These are phyloP conservation scores for Thoreauomyces humboldtii DNA, from an alignment of 192 early-diverging fungal species.

Conservation along the genomic window DNA sequence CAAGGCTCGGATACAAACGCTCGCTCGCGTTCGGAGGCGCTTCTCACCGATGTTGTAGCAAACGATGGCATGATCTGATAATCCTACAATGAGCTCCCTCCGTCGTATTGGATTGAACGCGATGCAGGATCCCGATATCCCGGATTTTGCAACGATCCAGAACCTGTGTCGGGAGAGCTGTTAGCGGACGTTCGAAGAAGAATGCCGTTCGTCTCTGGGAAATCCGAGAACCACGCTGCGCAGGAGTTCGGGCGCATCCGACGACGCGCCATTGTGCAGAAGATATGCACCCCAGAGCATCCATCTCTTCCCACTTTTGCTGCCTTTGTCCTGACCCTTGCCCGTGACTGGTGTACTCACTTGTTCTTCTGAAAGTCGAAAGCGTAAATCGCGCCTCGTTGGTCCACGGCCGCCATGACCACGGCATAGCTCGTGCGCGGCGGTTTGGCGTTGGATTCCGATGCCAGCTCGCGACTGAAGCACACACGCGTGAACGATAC, in stretches of 20 bases:
- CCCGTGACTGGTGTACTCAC: too few species aligned
- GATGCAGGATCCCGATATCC: conserved; percentile 43
- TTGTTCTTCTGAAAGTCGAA: conserved; percentile 49
- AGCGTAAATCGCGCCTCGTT: conserved; percentile 43
- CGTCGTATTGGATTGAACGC: conserved; percentile 42
- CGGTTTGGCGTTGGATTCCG: neutral
- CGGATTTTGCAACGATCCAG: conserved; percentile 44
- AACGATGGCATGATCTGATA: conserved; percentile 44
- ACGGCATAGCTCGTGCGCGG: conserved; percentile 12
- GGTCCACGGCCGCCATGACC: conserved; percentile 42
- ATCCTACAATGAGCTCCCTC: conserved; percentile 46
- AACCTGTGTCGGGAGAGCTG: too few species aligned
- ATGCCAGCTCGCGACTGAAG: conserved; percentile 23
- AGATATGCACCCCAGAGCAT: too few species aligned
- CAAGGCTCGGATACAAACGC: neutral
- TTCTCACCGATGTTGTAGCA: conserved; percentile 56
- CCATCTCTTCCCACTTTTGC: too few species aligned
- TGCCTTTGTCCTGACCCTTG: too few species aligned
- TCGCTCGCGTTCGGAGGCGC: neutral
- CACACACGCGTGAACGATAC: conserved; percentile 34
- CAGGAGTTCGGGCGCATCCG: too few species aligned
- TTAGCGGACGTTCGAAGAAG: too few species aligned
- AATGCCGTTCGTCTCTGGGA: too few species aligned
- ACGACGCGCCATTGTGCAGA: too few species aligned
- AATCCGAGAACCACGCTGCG: too few species aligned